Percentiles rank a stretch among this genome's conserved stretches.
Evolutionary conservation across 441 rosid species (phyloP).

Genomic region (Arabidopsis lyrata): DNA sequence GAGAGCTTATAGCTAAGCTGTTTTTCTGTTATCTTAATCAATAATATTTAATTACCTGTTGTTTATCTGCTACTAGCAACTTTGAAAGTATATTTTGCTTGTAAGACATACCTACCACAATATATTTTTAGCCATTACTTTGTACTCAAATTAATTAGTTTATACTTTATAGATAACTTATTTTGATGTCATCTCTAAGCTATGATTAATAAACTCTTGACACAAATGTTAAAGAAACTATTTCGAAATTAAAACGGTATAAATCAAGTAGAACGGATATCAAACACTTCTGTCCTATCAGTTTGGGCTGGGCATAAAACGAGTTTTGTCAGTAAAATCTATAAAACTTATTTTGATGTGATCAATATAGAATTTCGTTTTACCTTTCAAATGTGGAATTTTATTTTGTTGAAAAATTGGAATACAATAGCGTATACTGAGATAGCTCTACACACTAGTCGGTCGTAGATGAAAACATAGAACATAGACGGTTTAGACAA

Average conservation of each 20-base stretch:
- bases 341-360: too few species aligned
- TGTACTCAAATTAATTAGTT: slow-evolving; percentile 10
- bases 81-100: slow-evolving; percentile 36
- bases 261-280: not conserved
- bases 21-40: slow-evolving; percentile 1
- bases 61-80: slow-evolving; percentile 32
- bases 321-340: too few species aligned
- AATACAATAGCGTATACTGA: too few species aligned
- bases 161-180: not conserved
- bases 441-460: too few species aligned
- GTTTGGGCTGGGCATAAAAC: too few species aligned
- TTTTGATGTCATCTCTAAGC: not conserved
- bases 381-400: too few species aligned
- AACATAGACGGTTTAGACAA: too few species aligned
- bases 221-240: not conserved
- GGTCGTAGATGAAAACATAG: too few species aligned
- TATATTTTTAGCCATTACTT: slow-evolving; percentile 13
- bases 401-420: too few species aligned
- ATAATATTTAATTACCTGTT: slow-evolving; percentile 15
- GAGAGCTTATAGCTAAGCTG: slow-evolving; percentile 23
- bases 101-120: slow-evolving; percentile 36
- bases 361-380: too few species aligned
- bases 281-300: too few species aligned
- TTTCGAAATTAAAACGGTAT: not conserved
- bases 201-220: slow-evolving; percentile 13